A percentile compares a stretch with the other conserved stretches of the same genome.
Evolutionary conservation across 371 early-diverging fungal species (phyloP).

Genomic region (Apophysomyces sp.): DNA sequence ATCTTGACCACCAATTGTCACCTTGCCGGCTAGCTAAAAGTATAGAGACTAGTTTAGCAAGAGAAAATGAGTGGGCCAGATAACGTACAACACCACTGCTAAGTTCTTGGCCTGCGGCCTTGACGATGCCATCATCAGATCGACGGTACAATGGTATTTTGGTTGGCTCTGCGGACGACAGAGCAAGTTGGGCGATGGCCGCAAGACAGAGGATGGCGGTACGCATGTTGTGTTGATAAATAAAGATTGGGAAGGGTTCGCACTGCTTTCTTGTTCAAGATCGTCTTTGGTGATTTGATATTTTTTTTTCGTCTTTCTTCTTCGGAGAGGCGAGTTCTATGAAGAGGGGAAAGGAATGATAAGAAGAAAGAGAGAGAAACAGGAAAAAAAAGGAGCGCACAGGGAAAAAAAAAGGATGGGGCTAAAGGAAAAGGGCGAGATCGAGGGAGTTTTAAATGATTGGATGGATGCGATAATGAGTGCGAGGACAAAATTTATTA

Average conservation of each 20-base stretch:
- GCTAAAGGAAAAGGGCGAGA: constrained; percentile 13
- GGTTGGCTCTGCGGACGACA: constrained; percentile 36
- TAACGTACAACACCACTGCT: constrained; percentile 42
- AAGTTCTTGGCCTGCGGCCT: constrained; percentile 43
- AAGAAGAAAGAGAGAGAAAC: constrained; percentile 8
- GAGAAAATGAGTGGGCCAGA: not conserved
- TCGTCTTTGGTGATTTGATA: constrained; percentile 1
- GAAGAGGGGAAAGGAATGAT: constrained; percentile 9
- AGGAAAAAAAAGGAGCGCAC: constrained; percentile 5
- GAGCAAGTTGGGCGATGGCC: constrained; percentile 42
- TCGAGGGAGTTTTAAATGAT: constrained; percentile 17
- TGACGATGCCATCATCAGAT: constrained; percentile 28
- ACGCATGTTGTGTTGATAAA: constrained; percentile 27
- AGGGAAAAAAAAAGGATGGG: constrained; percentile 9
- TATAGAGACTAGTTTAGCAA: not conserved
- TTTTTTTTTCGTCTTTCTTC: constrained; percentile 8
- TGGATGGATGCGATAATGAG: constrained; percentile 5
- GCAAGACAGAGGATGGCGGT: constrained; percentile 41
- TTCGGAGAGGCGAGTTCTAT: constrained; percentile 6
- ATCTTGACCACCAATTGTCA: constrained; percentile 45
- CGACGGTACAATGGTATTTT: constrained; percentile 46
- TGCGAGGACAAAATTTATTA: constrained; percentile 13
- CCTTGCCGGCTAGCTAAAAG: constrained; percentile 44
- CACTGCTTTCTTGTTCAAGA: constrained; percentile 7
- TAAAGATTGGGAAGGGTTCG: constrained; percentile 20